Percentiles rank a stretch among this genome's conserved stretches.
Conservation (phyloP, 2,329 filamentous ascomycete genomes). For the Aspergillus sp. region DNA sequence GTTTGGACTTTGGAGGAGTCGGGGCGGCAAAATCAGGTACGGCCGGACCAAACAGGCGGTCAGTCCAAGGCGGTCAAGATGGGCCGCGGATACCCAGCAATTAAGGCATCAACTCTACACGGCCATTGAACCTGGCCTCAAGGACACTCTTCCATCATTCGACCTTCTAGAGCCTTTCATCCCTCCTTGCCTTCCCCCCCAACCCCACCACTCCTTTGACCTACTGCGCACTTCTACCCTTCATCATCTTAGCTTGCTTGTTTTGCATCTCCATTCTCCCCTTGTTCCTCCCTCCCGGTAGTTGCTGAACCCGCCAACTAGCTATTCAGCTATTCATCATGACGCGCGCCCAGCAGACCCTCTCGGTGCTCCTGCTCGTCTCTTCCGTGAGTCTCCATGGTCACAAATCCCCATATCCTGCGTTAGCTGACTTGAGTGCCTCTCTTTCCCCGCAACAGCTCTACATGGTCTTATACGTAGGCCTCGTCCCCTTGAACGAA, state of each 20-base stretch:
- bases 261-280: background rate
- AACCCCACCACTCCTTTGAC: too few species aligned
- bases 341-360: slow-evolving; percentile 91
- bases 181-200: background rate
- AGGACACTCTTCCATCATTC: background rate
- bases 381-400: slow-evolving; percentile 68
- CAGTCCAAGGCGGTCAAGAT: background rate
- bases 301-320: background rate
- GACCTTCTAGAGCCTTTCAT: background rate
- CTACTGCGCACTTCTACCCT: background rate
- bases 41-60: background rate
- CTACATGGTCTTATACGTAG: slow-evolving; percentile 82
- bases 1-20: background rate
- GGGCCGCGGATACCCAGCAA: background rate
- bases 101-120: background rate
- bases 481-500: slow-evolving; percentile 75
- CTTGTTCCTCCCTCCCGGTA: background rate
- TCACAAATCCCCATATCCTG: slow-evolving; percentile 5
- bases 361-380: slow-evolving; percentile 82
- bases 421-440: slow-evolving; percentile 12
- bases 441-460: slow-evolving; percentile 56
- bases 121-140: background rate
- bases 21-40: background rate
- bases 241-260: background rate
- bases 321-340: slow-evolving; percentile 48